Base-by-base conservation (phyloP, 768 basidiomycete genomes). In the Mycena vulgaris region DNA sequence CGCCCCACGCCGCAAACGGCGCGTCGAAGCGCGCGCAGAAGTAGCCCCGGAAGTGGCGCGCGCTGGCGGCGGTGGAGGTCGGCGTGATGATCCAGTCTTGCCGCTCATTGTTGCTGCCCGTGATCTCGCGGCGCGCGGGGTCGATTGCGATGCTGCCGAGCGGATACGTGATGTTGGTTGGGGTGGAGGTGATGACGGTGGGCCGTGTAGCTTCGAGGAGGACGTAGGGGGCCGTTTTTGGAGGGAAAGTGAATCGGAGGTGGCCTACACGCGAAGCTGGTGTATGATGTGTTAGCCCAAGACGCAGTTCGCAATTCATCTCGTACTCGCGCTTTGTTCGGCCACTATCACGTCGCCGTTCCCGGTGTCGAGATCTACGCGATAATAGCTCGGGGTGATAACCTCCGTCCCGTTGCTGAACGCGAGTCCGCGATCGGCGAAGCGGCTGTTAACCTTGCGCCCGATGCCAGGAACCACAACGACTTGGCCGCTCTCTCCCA, bases 401-500 rank as follows among this genome's bases (percentile, higher is more conserved):
- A 82, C 75, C 71, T 90, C 88, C 19, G 76, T 78, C 5, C 81
- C 80, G 33, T 86, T 83, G 28, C 72, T 81, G 74, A 89, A 88
- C 1, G 47, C 49, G 79, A 90, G 80, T 2, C 87, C 89, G 10
- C 89, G 84, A 27, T 84, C 78, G 31, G 86, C 87, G 63, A 91
- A 89, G 4, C 74, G 76, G 21, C 82, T 79, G 56, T 80, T 83
- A 7, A 92, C 16, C 16, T 62, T 79, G 19, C 68, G 52, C 0
- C 82, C 79, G 4, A 84, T 79, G 8, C 92, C 92, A 14, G 93
- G 92, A 31, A 86, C 84, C 28, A 94, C 82, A 6, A 87, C 83
- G 3, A 90, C 87, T 53, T 88, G 87, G 0, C 87, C 93, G 70
- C 89, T 92, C 74, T 93, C 93, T 3, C 92, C 94, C 93, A 95